Evolutionary conservation across 352 stramenopile species (phyloP), one percentile per base, ranked within the genome.

Genomic region (Salisapilia sapeloensis): DNA sequence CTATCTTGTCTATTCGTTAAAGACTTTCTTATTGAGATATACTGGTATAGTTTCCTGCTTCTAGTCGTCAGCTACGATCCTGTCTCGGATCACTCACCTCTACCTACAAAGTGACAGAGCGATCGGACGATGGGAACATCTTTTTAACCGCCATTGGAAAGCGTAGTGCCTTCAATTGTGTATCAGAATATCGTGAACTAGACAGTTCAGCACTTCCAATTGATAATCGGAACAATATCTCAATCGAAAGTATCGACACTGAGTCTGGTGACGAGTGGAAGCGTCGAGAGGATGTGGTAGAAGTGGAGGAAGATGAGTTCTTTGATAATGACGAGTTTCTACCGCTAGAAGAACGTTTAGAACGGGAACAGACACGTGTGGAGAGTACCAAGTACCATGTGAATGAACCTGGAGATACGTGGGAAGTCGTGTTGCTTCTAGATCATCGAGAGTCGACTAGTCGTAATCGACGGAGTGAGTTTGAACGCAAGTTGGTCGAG

Each of bases 361-460:
- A n/a, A n/a, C n/a, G n/a, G n/a, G n/a, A n/a, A n/a, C n/a, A n/a
- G n/a, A n/a, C n/a, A n/a, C n/a, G n/a, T n/a, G n/a, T n/a, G n/a
- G n/a, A n/a, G n/a, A n/a, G n/a, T n/a, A n/a, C n/a, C 6, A 9
- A 25, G 18, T 20, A 23, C 25, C 39, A 14, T 19, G 37, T 60
- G 23, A 50, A 50, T 32, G 45, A 24, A 33, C 48, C 29, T 11
- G 48, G 42, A 10, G 71, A 86, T 21, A 50, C 56, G 29, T 86
- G 70, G 75, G 69, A 86, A 32, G 36, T 90, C 18, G 60, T 86
- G n/a, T 31, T 86, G 21, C 27, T 86, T 1, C 40, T 90, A n/a
- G 75, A 90, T 40, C 75, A 90, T 40, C 70, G 75, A 9, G 75
- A 90, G 40, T 53, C 86, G 14, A 43, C 85, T 6, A 81, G 75